Conservation (phyloP, 495 filamentous ascomycete genomes). For the Xylaria flabelliformis region DNA sequence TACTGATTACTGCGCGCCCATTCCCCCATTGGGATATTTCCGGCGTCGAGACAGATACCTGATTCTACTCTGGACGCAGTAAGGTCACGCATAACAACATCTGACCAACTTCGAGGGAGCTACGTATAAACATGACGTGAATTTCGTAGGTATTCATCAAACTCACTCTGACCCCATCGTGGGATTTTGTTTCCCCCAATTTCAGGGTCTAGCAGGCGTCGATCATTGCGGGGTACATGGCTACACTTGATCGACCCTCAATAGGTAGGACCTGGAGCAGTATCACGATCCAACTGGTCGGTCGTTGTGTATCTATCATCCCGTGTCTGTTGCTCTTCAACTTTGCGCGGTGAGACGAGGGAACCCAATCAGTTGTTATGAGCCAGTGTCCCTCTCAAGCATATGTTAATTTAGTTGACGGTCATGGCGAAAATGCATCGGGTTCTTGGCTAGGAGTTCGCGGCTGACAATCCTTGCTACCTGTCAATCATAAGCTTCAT, state of each 20-base stretch:
- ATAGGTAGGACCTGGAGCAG: not conserved
- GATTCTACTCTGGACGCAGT: too few species aligned
- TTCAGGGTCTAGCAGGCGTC: constrained; percentile 24
- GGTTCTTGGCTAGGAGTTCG: not conserved
- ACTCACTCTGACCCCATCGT: constrained; percentile 13
- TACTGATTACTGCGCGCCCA: constrained; percentile 9
- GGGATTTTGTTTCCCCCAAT: constrained; percentile 3
- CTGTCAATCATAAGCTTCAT: not conserved
- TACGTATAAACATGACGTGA: not conserved
- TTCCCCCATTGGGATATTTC: not conserved
- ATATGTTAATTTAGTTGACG: not conserved
- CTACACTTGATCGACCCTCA: not conserved
- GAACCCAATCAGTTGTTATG: not conserved
- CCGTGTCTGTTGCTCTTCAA: not conserved
- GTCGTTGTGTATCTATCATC: constrained; percentile 1
- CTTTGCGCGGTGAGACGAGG: not conserved
- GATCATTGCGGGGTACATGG: constrained; percentile 25
- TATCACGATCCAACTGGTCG: not conserved
- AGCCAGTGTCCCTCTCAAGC: not conserved
- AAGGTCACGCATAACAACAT: not conserved
- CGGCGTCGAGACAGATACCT: not conserved
- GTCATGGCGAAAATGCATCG: constrained; percentile 7
- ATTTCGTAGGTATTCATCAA: not conserved
- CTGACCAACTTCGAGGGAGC: not conserved
- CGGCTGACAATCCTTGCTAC: not conserved